phyloP scores from a whole-genome alignment of 352 stramenopile species.

The Thalassiosira livingstoniorum region DNA sequence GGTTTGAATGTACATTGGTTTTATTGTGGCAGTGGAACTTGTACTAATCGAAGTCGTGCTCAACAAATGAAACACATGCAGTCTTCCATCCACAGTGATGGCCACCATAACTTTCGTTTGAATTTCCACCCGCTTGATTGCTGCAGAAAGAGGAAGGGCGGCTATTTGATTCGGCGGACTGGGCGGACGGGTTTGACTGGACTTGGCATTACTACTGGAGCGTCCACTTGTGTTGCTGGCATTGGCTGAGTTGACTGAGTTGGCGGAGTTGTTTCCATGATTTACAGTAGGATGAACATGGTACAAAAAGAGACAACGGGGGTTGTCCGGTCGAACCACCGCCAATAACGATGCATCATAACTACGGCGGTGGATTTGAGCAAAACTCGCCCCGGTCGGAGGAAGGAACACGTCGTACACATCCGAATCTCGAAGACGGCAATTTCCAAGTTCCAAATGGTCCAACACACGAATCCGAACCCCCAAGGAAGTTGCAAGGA shows the following conservation, averaged over 20 bases:
- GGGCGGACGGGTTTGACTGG: background rate
- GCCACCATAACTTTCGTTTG: conserved; percentile 42
- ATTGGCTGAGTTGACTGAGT: background rate
- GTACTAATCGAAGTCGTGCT: background rate
- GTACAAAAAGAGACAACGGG: conserved; percentile 52
- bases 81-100: conserved; percentile 50
- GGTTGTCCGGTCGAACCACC: conserved; percentile 40
- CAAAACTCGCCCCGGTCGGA: conserved; percentile 39
- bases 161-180: conserved; percentile 35
- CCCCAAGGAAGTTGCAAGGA: conserved; percentile 50
- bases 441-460: conserved; percentile 17
- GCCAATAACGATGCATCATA: conserved; percentile 27
- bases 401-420: conserved; percentile 31
- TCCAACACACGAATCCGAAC: conserved; percentile 54
- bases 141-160: conserved; percentile 47
- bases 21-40: background rate
- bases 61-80: conserved; percentile 55
- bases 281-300: too few species aligned
- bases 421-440: background rate
- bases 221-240: background rate
- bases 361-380: conserved; percentile 46
- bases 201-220: too few species aligned
- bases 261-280: conserved; percentile 22
- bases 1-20: conserved; percentile 43
- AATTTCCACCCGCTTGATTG: conserved; percentile 56